A percentile compares a stretch with the other conserved stretches of the same genome.
phyloP scores from a whole-genome alignment of 108 stramenopile genomes.

The Pseudonitzschia multiseries region DNA sequence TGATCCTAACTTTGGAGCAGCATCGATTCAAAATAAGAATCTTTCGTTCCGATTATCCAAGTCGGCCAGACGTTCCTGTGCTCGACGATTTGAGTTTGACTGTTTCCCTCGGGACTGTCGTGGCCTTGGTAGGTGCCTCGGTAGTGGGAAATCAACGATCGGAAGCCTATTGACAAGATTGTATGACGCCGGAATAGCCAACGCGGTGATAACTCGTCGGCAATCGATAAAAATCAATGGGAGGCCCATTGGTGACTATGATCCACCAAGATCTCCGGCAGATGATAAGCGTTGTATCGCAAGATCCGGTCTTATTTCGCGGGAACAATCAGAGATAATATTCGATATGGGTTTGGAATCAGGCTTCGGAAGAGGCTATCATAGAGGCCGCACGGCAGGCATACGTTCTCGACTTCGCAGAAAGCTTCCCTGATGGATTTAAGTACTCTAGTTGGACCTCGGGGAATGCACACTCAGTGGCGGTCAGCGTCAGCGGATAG shows the following conservation, averaged over 20 bases:
- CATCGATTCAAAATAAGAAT: conserved; percentile 57
- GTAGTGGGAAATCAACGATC: conserved; percentile 82
- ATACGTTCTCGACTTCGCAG: conserved; percentile 74
- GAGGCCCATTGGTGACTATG: conserved; percentile 57
- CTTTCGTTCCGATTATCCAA: conserved; percentile 89
- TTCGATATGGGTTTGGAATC: conserved; percentile 74
- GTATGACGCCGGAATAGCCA: conserved; percentile 56
- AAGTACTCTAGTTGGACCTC: conserved; percentile 88
- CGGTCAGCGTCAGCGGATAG: conserved; percentile 92
- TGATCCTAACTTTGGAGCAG: conserved; percentile 2
- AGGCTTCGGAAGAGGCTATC: conserved; percentile 71
- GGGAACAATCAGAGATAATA: conserved; percentile 87
- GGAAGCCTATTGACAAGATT: conserved; percentile 78
- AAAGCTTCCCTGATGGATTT: conserved; percentile 75
- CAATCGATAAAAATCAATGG: conserved; percentile 72
- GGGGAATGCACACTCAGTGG: conserved; percentile 91
- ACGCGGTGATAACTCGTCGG: background rate
- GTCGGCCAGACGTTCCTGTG: conserved; percentile 70
- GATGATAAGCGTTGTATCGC: conserved; percentile 86
- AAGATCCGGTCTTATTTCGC: conserved; percentile 91
- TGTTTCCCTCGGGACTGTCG: conserved; percentile 70
- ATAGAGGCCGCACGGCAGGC: conserved; percentile 64
- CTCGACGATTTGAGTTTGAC: conserved; percentile 60
- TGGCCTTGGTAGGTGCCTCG: conserved; percentile 87
- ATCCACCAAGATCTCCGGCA: conserved; percentile 62